A percentile compares a stretch with the other conserved stretches of the same genome.
These are phyloP conservation scores for Diplodia mutila DNA, from an alignment of 2,329 filamentous ascomycete species.

Conservation along the genomic window DNA sequence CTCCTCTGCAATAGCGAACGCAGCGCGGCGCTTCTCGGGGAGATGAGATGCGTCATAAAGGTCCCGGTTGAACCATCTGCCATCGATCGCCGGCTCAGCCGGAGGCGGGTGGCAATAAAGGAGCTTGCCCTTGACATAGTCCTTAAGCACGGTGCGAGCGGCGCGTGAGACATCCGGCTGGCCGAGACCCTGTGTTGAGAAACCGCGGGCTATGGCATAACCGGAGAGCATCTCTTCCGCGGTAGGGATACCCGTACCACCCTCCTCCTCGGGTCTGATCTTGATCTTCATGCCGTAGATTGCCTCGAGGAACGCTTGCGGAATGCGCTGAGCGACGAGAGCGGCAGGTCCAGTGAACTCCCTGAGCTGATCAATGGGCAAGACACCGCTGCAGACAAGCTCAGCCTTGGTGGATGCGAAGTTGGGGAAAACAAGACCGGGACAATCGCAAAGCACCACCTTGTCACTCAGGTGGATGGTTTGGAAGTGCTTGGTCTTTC, in stretches of 20 bases:
- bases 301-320: slow-evolving; percentile 85
- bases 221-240: slow-evolving; percentile 82
- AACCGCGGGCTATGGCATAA: slow-evolving; percentile 87
- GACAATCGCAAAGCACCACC: slow-evolving; percentile 95
- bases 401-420: slow-evolving; percentile 97
- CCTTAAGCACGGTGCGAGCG: slow-evolving; percentile 86
- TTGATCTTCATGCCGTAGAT: slow-evolving; percentile 91
- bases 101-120: slow-evolving; percentile 91
- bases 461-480: slow-evolving; percentile 91
- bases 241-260: slow-evolving; percentile 84
- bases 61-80: slow-evolving; percentile 80
- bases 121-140: slow-evolving; percentile 96
- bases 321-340: slow-evolving; percentile 82
- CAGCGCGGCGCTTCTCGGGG: slow-evolving; percentile 76
- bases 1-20: slow-evolving; percentile 56
- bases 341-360: slow-evolving; percentile 87
- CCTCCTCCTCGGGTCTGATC: slow-evolving; percentile 82
- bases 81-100: slow-evolving; percentile 64
- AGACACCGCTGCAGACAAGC: slow-evolving; percentile 89
- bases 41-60: slow-evolving; percentile 84
- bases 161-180: slow-evolving; percentile 93
- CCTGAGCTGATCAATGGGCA: slow-evolving; percentile 94
- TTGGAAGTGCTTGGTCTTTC: slow-evolving; percentile 99
- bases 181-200: slow-evolving; percentile 84
- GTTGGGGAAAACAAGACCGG: slow-evolving; percentile 97